Evolutionary conservation across 2,329 filamentous ascomycete species (phyloP).

Genomic region (Hypocreales sp.): DNA sequence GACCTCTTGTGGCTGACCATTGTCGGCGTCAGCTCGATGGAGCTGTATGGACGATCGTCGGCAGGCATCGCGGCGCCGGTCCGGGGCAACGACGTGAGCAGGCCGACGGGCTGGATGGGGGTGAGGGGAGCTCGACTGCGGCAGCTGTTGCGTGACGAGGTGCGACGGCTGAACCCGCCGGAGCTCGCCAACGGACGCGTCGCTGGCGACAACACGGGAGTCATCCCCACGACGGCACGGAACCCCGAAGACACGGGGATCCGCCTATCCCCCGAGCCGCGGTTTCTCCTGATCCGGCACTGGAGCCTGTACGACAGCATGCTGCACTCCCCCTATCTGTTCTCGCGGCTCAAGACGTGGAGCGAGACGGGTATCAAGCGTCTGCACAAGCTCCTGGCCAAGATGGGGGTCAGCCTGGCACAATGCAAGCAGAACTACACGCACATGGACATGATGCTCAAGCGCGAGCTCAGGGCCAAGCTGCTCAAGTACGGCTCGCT

Average conservation of each 20-base stretch:
- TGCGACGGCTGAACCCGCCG: slow-evolving; percentile 79
- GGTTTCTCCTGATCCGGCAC: slow-evolving; percentile 82
- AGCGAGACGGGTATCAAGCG: slow-evolving; percentile 77
- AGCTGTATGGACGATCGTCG: slow-evolving; percentile 76
- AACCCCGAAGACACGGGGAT: slow-evolving; percentile 88
- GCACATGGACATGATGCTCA: slow-evolving; percentile 97
- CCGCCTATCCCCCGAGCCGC: slow-evolving; percentile 80
- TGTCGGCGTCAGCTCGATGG: slow-evolving; percentile 86
- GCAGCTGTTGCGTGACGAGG: slow-evolving; percentile 80
- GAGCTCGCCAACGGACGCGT: slow-evolving; percentile 46
- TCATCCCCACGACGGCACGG: slow-evolving; percentile 76
- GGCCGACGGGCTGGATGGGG: slow-evolving; percentile 61
- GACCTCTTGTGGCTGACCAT: slow-evolving; percentile 91
- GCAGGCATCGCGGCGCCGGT: slow-evolving; percentile 55
- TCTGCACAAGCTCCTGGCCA: slow-evolving; percentile 84
- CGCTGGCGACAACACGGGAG: slow-evolving; percentile 53
- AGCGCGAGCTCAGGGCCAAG: slow-evolving; percentile 70
- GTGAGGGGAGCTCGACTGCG: slow-evolving; percentile 71
- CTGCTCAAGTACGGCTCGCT: slow-evolving; percentile 82
- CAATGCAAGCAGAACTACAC: slow-evolving; percentile 94
- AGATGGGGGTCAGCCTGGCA: slow-evolving; percentile 90
- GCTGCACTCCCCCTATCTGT: slow-evolving; percentile 91
- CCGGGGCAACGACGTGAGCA: slow-evolving; percentile 37
- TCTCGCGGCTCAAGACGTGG: slow-evolving; percentile 86
- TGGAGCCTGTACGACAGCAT: slow-evolving; percentile 98